These are phyloP conservation scores for Colletotrichum sp. DNA, from an alignment of 2,329 filamentous ascomycete species.

Conservation along the genomic window DNA sequence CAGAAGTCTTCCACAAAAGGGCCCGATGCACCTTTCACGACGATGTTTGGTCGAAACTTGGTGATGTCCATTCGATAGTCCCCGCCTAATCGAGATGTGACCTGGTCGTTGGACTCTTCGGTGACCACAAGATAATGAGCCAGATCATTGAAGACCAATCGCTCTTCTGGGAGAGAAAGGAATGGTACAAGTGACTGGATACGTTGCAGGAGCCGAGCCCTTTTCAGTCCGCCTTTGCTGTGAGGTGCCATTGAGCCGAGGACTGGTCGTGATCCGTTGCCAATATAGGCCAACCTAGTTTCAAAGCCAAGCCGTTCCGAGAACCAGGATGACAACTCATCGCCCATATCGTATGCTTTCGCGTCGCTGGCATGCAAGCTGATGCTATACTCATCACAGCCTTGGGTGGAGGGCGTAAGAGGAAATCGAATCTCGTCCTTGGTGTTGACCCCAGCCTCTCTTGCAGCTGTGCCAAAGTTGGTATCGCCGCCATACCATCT, in stretches of 20 bases:
- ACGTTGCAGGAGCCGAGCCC: not conserved
- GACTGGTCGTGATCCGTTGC: constrained; percentile 63
- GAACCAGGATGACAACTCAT: constrained; percentile 68
- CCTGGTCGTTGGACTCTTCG: constrained; percentile 71
- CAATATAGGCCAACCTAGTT: constrained; percentile 68
- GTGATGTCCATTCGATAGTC: not conserved
- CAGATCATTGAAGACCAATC: constrained; percentile 74
- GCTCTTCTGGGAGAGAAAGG: constrained; percentile 36
- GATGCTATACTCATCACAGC: constrained; percentile 54
- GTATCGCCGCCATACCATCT: not conserved
- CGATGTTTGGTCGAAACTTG: constrained; percentile 1
- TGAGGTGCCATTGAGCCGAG: constrained; percentile 59
- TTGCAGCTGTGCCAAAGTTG: not conserved
- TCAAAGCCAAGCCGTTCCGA: constrained; percentile 67
- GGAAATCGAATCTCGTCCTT: not conserved
- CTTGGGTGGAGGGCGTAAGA: not conserved
- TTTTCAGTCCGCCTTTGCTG: not conserved
- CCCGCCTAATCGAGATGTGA: not conserved
- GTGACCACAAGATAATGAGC: constrained; percentile 78
- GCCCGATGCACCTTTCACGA: not conserved
- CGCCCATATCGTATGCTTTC: constrained; percentile 67
- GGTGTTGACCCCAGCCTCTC: not conserved
- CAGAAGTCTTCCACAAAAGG: constrained; percentile 4
- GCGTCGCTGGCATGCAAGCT: constrained; percentile 65
- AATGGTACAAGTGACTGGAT: constrained; percentile 36